Evolutionary conservation across 78 protist genomes (phyloP), one percentile per base, ranked within the genome.

Genomic region (Pigoraptor vietnamica): DNA sequence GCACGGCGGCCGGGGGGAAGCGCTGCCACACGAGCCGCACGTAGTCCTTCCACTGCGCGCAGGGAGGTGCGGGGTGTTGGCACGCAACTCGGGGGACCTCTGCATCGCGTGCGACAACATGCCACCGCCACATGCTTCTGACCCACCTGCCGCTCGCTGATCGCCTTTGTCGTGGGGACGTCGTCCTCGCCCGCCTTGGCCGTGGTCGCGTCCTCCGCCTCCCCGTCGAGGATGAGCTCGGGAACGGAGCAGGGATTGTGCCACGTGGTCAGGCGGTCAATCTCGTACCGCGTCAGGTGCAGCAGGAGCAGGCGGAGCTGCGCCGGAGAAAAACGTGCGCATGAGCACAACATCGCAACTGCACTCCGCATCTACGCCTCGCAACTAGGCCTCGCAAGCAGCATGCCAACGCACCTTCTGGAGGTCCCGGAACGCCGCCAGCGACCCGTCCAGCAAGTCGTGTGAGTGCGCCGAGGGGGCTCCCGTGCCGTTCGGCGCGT

Each of bases 241-340:
- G 91, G 67, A 40, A 87, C 86, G 87, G 39, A n/a, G 39, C 86
- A 40, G 55, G 97, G 97, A 56, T 93, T 94, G 79, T 89, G 90
- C 98, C 98, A 96, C 40, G 93, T 95, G 1, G 93, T 82, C 90
- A 96, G 93, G 19, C 96, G 92, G 34, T 95, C 97, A 29, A 95
- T 90, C 87, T 96, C 97, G 89, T 95, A 40, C 2, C 95, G 95
- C 67, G 94, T 90, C 39, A 96, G 90, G 34, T 95, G 34, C 25
- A 94, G 38, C 36, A 95, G 79, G 40, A 96, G 89, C 40, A 94
- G 88, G 34, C 94, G 38, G n/a, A n/a, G n/a, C n/a, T n/a, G n/a
- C n/a, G n/a, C n/a, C n/a, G n/a, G n/a, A n/a, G n/a, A n/a, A n/a
- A n/a, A n/a, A n/a, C n/a, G n/a, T n/a, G n/a, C n/a, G n/a, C n/a